These are phyloP conservation scores for Arabidopsis hybrid DNA, from an alignment of 441 rosid genomes.

Conservation along the genomic window DNA sequence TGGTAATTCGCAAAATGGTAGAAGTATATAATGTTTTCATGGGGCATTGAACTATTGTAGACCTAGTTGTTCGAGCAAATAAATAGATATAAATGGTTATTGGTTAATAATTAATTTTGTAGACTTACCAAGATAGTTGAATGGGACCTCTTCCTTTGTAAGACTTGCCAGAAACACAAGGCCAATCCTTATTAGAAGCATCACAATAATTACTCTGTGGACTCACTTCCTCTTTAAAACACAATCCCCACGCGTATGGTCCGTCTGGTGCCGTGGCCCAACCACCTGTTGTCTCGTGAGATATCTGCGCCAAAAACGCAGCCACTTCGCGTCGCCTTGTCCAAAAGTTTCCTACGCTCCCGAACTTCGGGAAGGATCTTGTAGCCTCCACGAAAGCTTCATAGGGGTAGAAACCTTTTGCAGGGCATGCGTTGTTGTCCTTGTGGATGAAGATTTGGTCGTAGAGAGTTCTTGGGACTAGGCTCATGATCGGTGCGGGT, in stretches of 20 bases:
- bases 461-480: conserved; percentile 48
- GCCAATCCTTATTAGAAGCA: conserved; percentile 66
- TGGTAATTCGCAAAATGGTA: too few species aligned
- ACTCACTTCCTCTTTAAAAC: conserved; percentile 84
- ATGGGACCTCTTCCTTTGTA: conserved; percentile 94
- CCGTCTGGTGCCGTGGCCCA: conserved; percentile 96
- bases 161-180: conserved; percentile 75
- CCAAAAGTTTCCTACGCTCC: conserved; percentile 48
- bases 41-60: too few species aligned
- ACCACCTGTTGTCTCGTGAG: conserved; percentile 94
- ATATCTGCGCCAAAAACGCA: conserved; percentile 90
- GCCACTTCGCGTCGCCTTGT: conserved; percentile 72
- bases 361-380: conserved; percentile 60
- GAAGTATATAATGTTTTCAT: too few species aligned
- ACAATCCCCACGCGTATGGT: conserved; percentile 92
- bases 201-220: conserved; percentile 79
- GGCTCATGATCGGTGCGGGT: conserved; percentile 20
- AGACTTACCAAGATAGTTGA: conserved; percentile 80
- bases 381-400: conserved; percentile 67
- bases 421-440: conserved; percentile 79
- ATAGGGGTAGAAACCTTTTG: conserved; percentile 69
- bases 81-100: background rate
- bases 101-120: background rate
- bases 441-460: conserved; percentile 77
- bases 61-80: background rate